Evolutionary conservation across 2,329 filamentous ascomycete genomes (phyloP).

Genomic region (Sclerotinia glacialis): DNA sequence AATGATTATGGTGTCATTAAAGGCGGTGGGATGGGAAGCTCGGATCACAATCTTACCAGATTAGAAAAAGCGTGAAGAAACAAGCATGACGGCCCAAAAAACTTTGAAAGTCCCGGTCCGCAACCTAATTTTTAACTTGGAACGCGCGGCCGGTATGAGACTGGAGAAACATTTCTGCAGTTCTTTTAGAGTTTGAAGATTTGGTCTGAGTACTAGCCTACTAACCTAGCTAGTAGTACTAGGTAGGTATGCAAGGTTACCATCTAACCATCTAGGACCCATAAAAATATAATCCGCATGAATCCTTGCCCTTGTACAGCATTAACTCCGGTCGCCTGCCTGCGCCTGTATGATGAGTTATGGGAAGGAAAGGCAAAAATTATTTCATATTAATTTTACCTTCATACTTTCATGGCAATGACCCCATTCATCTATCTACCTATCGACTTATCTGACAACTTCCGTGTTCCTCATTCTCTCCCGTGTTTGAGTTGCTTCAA

Average conservation of each 20-base stretch:
- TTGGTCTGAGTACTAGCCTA: neutral
- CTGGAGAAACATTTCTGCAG: neutral
- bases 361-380: neutral
- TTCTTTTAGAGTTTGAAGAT: neutral
- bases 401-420: neutral
- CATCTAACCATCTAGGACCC: neutral
- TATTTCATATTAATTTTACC: neutral
- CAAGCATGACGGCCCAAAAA: no score
- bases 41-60: no score
- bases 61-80: no score
- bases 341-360: neutral
- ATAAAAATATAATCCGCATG: neutral
- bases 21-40: no score
- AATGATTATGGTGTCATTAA: neutral
- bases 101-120: no score
- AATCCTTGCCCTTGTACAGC: constrained; percentile 4
- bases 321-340: neutral
- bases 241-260: constrained; percentile 2
- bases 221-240: no score
- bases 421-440: neutral
- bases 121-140: no score
- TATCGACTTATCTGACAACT: neutral
- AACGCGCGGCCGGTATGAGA: no score
- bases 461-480: neutral
- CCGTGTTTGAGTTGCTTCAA: neutral